Evolutionary conservation across 306 rosid genomes (phyloP).

Genomic region (Quercus cerris): DNA sequence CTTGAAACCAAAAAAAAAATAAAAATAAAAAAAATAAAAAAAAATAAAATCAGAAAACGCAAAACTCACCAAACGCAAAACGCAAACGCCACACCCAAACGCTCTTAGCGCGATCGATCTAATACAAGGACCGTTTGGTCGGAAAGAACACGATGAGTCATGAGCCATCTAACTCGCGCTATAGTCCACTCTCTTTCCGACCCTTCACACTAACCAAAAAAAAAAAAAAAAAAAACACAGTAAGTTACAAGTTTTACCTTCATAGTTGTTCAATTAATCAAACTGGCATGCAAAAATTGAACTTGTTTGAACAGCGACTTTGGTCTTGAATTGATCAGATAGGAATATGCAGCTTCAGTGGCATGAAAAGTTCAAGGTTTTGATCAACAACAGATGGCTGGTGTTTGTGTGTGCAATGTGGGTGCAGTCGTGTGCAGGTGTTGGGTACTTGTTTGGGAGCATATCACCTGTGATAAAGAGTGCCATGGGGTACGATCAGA

Average conservation of each 20-base stretch:
- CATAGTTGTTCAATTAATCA: background rate
- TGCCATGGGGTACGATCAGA: slow-evolving; percentile 67
- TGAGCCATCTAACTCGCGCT: too few species aligned
- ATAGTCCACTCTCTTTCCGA: background rate
- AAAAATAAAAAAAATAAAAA: too few species aligned
- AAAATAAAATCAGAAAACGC: too few species aligned
- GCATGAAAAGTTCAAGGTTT: slow-evolving; percentile 35
- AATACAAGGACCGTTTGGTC: background rate
- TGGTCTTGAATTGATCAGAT: too few species aligned
- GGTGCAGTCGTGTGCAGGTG: slow-evolving; percentile 74
- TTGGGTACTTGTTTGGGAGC: slow-evolving; percentile 84
- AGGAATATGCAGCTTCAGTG: slow-evolving; percentile 15
- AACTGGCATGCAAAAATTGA: background rate
- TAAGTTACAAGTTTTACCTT: background rate
- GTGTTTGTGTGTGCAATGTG: slow-evolving; percentile 90
- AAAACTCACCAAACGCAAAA: too few species aligned
- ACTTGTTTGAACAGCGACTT: background rate
- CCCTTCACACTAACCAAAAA: background rate
- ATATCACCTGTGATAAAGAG: slow-evolving; percentile 80
- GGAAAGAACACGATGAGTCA: too few species aligned
- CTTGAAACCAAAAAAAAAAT: too few species aligned
- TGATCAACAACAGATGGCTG: slow-evolving; percentile 65
- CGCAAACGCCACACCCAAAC: too few species aligned
- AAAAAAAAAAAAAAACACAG: too few species aligned
- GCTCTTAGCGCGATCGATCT: too few species aligned